phyloP scores from a whole-genome alignment of 1,284 basidiomycete genomes.

The Termitomyces sp. region DNA sequence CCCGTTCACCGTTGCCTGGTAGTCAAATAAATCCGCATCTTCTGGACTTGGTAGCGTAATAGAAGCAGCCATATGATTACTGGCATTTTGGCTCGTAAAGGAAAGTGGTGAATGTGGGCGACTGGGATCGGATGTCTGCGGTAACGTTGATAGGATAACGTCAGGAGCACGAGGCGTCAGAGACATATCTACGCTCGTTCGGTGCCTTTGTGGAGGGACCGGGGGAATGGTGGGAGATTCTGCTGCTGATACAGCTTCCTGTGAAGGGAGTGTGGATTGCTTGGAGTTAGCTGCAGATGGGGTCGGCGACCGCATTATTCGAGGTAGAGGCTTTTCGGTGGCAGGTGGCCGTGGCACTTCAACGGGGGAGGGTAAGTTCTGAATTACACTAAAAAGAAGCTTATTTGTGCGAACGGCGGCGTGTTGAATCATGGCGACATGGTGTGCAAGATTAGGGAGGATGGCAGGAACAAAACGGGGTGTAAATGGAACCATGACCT shows the following conservation, averaged over 20 bases:
- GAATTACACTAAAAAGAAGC: conserved; percentile 80
- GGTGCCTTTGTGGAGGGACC: conserved; percentile 19
- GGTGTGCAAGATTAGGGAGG: conserved; percentile 91
- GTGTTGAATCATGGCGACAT: conserved; percentile 82
- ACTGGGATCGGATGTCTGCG: conserved; percentile 30
- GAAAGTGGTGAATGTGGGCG: conserved; percentile 56
- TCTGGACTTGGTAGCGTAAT: conserved; percentile 30
- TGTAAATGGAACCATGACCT: conserved; percentile 93
- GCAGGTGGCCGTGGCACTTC: conserved; percentile 41
- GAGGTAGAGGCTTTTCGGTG: conserved; percentile 27
- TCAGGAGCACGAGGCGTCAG: conserved; percentile 26
- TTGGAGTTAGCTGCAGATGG: conserved; percentile 40
- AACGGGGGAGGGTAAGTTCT: conserved; percentile 71
- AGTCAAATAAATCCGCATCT: conserved; percentile 84
- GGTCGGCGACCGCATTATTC: conserved; percentile 49
- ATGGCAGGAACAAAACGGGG: conserved; percentile 90
- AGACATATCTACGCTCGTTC: conserved; percentile 27
- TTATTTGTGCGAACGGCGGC: conserved; percentile 87
- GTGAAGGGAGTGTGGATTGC: conserved; percentile 41
- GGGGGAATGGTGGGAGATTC: conserved; percentile 24
- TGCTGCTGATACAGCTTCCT: conserved; percentile 36
- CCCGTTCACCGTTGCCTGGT: conserved; percentile 87
- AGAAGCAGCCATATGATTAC: conserved; percentile 24
- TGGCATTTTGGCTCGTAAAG: conserved; percentile 34
- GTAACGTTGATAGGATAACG: conserved; percentile 10